Base-by-base conservation (phyloP, 2,329 filamentous ascomycete genomes). In the Sporothrix brunneoviolacea region DNA sequence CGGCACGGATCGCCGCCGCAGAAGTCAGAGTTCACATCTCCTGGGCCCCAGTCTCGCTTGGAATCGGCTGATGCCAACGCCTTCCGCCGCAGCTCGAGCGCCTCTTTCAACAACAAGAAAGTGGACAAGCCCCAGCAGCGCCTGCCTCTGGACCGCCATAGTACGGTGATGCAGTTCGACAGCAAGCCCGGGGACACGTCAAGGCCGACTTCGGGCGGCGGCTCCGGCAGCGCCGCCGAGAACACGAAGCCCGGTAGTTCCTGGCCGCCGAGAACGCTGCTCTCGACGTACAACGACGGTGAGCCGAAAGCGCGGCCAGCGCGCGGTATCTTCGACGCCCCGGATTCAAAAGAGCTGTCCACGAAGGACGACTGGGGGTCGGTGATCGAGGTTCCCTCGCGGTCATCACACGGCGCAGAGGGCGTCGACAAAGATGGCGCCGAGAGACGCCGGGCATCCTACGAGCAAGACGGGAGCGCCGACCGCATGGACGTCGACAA, bases 261-360 rank as follows among this genome's bases (percentile, higher is more conserved):
- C n/a, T n/a, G 8, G 10, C 9, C 33, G 32, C 12, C 30, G 27
- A 19, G 72, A 70, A 0, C 71, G 30, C 55, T 78, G 18, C 57
- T 78, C 15, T 61, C 70, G 49, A 66, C 65, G 35, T 65, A 40
- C 69, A 1, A 62, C 65, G 3, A 59, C 74, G 56, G 70, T 69
- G 3, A 48, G 7, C 60, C 78, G 3, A 75, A 79, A 51, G 75
- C 79, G 33, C 71, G 72, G 15, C 65, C 49, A 8, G 37, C 37
- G 1, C 38, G 43, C 16, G 49, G 43, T 15, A 16, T 51, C 6
- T 51, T 51, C 44, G 49, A 51, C 9, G 49, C 49, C 13, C 37
- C 22, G 22, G 24, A 42, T 21, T 16, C 43, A 13, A 35, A 35
- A 15, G 12, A 35, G 32, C 32, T 35, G 32, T 13, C 32, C 7